Evolutionary conservation across 345 rosid species (phyloP), one percentile per base, ranked within the genome.

Genomic region (Pugionium cornutum): DNA sequence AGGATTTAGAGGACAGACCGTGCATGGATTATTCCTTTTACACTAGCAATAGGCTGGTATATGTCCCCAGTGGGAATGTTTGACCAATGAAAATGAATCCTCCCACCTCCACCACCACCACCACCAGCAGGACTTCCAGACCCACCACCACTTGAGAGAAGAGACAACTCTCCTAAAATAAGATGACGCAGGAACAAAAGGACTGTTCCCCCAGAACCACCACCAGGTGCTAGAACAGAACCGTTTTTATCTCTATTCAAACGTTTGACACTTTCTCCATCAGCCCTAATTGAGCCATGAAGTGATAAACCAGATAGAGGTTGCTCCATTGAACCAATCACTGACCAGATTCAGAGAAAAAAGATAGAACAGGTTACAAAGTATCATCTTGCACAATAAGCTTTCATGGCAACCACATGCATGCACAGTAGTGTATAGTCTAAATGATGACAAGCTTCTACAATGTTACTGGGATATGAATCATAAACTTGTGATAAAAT

Each of bases 91-190:
- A 95, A 87, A 77, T 91, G 99, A 86, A 95, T 83, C 83, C 99
- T 89, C 69, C 99, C 99, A 58, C 99, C 99, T 41, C 99, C 96
- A 5, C 97, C 99, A 18, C 99, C 99, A 51, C 96, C 99, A 53
- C 85, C 77, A 42, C 97, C 91, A 32, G 74, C 48, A n/a, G 81
- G 84, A 73, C 91, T 82, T 49, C 96, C 97, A 68, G 81, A 71
- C 28, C 99, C 99, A 67, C 99, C 99, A 66, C 67, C 82, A 77
- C 84, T 88, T 46, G 99, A 95, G 80, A 95, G 89, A 73, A 77
- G 25, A 64, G 97, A 89, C 74, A 80, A 70, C 70, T 80, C 81
- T 10, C 78, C 83, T 75, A 91, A 66, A 76, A 76, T 78, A 69
- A 95, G 78, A 4, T 78, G 68, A 9, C 72, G 84, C 82, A 91